Conservation (phyloP, 331 rosid species). For the Rosa hybrid region DNA sequence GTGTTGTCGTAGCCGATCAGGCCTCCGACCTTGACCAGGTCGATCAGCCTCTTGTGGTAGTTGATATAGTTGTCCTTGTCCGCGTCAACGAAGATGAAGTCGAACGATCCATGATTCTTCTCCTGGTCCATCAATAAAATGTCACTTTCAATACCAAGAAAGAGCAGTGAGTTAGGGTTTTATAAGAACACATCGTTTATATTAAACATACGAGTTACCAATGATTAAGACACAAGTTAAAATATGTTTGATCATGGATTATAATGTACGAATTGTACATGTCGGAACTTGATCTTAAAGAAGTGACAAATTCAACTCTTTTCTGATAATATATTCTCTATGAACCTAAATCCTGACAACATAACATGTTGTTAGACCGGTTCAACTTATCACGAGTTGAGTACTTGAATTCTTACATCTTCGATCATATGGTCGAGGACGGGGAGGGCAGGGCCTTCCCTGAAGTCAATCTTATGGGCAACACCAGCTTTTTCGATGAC, state of each 20-base stretch:
- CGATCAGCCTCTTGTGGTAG: conserved; percentile 83
- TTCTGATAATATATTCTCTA: background rate
- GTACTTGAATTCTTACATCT: conserved; percentile 43
- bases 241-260: background rate
- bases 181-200: background rate
- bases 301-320: background rate
- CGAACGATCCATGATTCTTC: conserved; percentile 74
- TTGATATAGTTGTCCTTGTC: conserved; percentile 92
- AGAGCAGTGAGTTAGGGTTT: background rate
- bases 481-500: conserved; percentile 81
- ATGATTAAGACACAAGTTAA: too few species aligned
- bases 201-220: too few species aligned
- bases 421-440: conserved; percentile 65
- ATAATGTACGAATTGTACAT: background rate
- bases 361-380: background rate
- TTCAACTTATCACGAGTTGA: background rate
- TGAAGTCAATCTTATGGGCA: conserved; percentile 86
- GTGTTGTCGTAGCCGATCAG: conserved; percentile 94
- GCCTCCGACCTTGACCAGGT: conserved; percentile 79
- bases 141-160: background rate
- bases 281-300: background rate
- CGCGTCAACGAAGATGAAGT: conserved; percentile 88
- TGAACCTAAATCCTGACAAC: background rate
- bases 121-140: conserved; percentile 38
- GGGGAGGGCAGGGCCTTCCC: conserved; percentile 96